Evolutionary conservation across 2,329 filamentous ascomycete genomes (phyloP).

Genomic region (Aciculosporium take): DNA sequence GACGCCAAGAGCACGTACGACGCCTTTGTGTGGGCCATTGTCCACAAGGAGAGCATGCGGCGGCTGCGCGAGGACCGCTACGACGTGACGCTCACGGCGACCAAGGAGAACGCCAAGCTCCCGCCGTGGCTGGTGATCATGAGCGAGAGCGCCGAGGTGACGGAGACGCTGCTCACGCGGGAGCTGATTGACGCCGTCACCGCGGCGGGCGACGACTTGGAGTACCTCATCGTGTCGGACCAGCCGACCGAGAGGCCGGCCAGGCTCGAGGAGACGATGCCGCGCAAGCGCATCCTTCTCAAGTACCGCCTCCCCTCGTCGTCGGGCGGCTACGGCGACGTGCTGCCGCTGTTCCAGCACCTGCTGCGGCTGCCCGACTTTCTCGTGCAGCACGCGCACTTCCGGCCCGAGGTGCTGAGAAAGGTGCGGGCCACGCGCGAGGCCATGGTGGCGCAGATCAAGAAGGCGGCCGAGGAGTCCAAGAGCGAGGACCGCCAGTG

Average conservation of each 20-base stretch:
- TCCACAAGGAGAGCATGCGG: slow-evolving; percentile 93
- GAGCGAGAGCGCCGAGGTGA: slow-evolving; percentile 94
- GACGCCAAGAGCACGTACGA: slow-evolving; percentile 60
- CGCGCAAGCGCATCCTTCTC: slow-evolving; percentile 77
- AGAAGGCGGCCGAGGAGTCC: slow-evolving; percentile 63
- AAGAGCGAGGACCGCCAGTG: slow-evolving; percentile 64
- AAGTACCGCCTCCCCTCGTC: slow-evolving; percentile 57
- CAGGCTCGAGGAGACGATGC: slow-evolving; percentile 68
- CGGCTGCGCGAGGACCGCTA: slow-evolving; percentile 81
- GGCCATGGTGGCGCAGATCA: slow-evolving; percentile 63
- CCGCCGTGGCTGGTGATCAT: slow-evolving; percentile 85
- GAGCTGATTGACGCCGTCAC: slow-evolving; percentile 72
- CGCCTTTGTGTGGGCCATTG: slow-evolving; percentile 85
- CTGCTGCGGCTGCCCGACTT: slow-evolving; percentile 77
- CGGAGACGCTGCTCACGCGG: slow-evolving; percentile 71
- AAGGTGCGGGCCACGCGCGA: slow-evolving; percentile 74
- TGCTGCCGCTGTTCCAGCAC: slow-evolving; percentile 64
- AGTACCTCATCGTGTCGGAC: slow-evolving; percentile 80
- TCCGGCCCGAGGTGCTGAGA: slow-evolving; percentile 78
- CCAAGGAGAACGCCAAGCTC: slow-evolving; percentile 84
- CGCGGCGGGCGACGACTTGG: slow-evolving; percentile 61
- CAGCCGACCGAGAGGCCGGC: slow-evolving; percentile 77
- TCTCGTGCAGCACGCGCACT: slow-evolving; percentile 63
- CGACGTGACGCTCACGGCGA: slow-evolving; percentile 81
- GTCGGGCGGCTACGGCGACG: slow-evolving; percentile 40